A percentile compares a stretch with the other conserved stretches of the same genome.
Evolutionary conservation across 192 early-diverging fungal genomes (phyloP).

Genomic region (Backusella liffmaniae): DNA sequence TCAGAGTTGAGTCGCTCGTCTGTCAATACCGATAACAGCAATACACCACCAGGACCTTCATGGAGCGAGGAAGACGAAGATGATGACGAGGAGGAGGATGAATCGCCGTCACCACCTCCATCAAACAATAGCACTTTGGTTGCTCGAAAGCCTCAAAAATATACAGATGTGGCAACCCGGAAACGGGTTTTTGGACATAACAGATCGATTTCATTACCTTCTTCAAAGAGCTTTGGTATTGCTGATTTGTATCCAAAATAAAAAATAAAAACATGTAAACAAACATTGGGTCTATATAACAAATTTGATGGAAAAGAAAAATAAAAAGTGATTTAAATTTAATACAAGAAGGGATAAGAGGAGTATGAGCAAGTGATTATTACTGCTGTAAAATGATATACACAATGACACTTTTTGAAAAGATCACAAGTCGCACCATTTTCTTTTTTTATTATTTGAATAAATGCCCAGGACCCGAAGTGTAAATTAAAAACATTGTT

Average conservation of each 20-base stretch:
- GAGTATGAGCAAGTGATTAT: not conserved
- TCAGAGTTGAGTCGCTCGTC: not conserved
- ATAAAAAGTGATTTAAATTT: not conserved
- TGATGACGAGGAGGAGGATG: constrained; percentile 1
- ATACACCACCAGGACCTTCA: not conserved
- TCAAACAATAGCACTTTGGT: not conserved
- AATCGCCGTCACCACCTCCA: not conserved
- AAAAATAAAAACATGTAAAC: not conserved
- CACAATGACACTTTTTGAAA: not conserved
- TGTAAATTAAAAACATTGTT: not conserved
- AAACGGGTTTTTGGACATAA: constrained; percentile 10
- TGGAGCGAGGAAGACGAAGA: constrained; percentile 25
- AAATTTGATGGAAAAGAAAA: not conserved
- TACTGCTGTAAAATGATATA: not conserved
- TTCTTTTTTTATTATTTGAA: not conserved
- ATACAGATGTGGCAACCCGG: not conserved
- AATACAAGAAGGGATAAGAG: not conserved
- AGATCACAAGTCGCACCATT: not conserved
- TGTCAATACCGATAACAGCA: not conserved
- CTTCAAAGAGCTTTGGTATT: constrained; percentile 1
- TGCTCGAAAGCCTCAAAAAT: not conserved
- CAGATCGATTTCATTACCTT: constrained; percentile 10
- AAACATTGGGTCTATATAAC: not conserved
- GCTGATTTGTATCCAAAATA: not conserved
- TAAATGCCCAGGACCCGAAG: not conserved